These are phyloP conservation scores for Colletotrichum ledebouriae DNA, from an alignment of 2,329 filamentous ascomycete genomes.

Conservation along the genomic window DNA sequence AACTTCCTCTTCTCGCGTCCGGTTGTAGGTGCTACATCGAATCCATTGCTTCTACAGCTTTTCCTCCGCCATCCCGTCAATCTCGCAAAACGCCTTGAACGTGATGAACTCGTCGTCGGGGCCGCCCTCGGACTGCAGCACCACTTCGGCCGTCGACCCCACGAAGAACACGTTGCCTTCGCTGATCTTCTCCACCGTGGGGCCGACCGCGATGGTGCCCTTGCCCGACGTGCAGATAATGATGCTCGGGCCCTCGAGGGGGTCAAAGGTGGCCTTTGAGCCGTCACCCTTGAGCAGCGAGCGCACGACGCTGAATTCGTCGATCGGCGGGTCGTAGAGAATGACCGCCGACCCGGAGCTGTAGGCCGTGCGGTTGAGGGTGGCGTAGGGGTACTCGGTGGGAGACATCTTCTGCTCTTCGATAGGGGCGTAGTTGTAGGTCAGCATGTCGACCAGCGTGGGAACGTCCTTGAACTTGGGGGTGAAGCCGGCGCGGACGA, in stretches of 20 bases:
- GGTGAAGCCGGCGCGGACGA: slow-evolving; percentile 96
- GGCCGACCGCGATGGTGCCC: slow-evolving; percentile 87
- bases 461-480: slow-evolving; percentile 98
- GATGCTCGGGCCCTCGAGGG: slow-evolving; percentile 89
- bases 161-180: slow-evolving; percentile 86
- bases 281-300: slow-evolving; percentile 78
- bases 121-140: slow-evolving; percentile 76
- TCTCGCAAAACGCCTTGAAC: slow-evolving; percentile 95
- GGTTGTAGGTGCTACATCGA: background rate
- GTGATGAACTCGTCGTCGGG: slow-evolving; percentile 81
- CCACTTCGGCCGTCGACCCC: slow-evolving; percentile 86
- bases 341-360: slow-evolving; percentile 78
- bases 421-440: slow-evolving; percentile 95
- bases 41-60: slow-evolving; percentile 46
- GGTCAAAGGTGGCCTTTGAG: slow-evolving; percentile 89
- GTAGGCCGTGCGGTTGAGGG: slow-evolving; percentile 85
- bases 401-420: slow-evolving; percentile 94
- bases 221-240: slow-evolving; percentile 88
- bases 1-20: background rate
- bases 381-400: slow-evolving; percentile 86
- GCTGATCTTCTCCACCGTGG: slow-evolving; percentile 80
- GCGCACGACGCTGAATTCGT: slow-evolving; percentile 93
- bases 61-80: slow-evolving; percentile 63
- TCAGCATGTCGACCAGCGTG: slow-evolving; percentile 90
- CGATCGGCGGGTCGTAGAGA: slow-evolving; percentile 95